Evolutionary conservation across 768 basidiomycete species (phyloP).

Genomic region (Sarcodon aspratus): DNA sequence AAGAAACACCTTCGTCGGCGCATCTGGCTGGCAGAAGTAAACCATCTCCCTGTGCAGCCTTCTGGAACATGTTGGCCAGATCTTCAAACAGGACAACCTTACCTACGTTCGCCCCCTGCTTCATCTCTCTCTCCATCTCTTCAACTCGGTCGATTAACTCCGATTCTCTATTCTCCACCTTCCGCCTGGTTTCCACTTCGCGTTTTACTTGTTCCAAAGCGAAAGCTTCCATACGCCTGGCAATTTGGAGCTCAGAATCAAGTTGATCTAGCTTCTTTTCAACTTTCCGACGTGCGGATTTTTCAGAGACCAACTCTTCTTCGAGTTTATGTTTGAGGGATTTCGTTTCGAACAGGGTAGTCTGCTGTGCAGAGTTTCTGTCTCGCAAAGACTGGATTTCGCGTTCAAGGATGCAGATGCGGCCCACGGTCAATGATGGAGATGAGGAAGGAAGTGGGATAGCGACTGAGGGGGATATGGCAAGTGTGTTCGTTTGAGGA

Average conservation of each 20-base stretch:
- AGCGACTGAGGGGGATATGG: background rate
- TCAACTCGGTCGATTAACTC: constrained; percentile 3
- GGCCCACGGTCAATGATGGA: constrained; percentile 1
- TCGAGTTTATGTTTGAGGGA: constrained; percentile 33
- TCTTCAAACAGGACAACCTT: background rate
- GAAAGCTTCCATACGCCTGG: constrained; percentile 6
- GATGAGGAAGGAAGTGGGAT: background rate
- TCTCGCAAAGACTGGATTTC: constrained; percentile 29
- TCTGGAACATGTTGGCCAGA: background rate
- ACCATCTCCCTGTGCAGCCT: background rate
- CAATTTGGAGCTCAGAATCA: constrained; percentile 1
- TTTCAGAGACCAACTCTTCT: constrained; percentile 17
- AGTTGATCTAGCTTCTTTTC: constrained; percentile 9
- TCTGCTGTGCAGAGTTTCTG: constrained; percentile 16
- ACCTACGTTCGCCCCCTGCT: constrained; percentile 1
- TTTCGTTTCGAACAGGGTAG: constrained; percentile 21
- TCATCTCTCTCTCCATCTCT: constrained; percentile 6
- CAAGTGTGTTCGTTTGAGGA: background rate
- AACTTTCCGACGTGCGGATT: constrained; percentile 11
- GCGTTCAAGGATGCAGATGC: constrained; percentile 14
- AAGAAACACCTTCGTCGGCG: too few relatives aligned
- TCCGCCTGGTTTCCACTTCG: constrained; percentile 9
- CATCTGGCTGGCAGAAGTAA: too few relatives aligned
- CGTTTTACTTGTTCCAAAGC: constrained; percentile 9
- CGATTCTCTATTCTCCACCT: constrained; percentile 5